Evolutionary conservation across 345 rosid genomes (phyloP), one percentile per base, ranked within the genome.

Genomic region (Eucalyptus polybractea): DNA sequence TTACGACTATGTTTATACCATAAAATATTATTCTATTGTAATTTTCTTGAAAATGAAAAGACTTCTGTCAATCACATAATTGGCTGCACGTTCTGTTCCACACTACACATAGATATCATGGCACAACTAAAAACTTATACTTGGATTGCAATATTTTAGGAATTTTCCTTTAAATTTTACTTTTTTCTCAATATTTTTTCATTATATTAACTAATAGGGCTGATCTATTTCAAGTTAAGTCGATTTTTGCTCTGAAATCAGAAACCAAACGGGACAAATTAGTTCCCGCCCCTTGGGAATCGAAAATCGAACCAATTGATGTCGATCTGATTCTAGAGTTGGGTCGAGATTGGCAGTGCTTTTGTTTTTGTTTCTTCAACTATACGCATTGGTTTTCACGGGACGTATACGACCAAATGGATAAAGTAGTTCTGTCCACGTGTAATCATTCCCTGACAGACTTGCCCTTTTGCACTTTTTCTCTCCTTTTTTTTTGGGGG

Each of bases 161-260:
- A 37, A 76, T 9, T 37, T 65, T n/a, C 40, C 40, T n/a, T 65
- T n/a, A n/a, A n/a, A n/a, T 7, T 65, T 65, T 65, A n/a, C 40
- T n/a, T 65, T 11, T 58, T 51, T 7, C 2, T 16, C 0, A 16
- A 6, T 6, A 16, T 50, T 24, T 60, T 60, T 65, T 29, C 33
- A 65, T 65, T 12, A 62, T 6, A 13, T 13, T 29, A 6, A 60
- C 16, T 62, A 2, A 21, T 53, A 53, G 10, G 58, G 0, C 0
- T 12, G 3, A 27, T 60, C 5, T 12, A 25, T 60, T 60, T 60
- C n/a, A 25, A 60, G 31, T 27, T 27, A 27, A 6, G 8, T 27
- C 1, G 4, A 60, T 3, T 60, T 12, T 12, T 12, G 5, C 31
- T 12, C 4, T 12, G 1, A 2, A 62, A 29, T 62, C 3, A 0